phyloP scores from a whole-genome alignment of 164 flowering plant genomes.

The Piper longum region DNA sequence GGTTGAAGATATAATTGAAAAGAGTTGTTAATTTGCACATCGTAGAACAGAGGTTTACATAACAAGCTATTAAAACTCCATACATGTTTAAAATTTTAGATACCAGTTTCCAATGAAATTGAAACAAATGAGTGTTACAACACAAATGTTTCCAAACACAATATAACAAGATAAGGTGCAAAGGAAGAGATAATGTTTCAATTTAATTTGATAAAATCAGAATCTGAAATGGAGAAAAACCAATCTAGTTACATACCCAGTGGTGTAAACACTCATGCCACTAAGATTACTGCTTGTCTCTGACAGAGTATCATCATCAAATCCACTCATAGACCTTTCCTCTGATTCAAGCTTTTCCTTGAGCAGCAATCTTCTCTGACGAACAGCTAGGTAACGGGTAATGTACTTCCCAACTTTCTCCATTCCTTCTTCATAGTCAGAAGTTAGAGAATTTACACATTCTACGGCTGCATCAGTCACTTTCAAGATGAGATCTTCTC shows the following conservation, averaged over 20 bases:
- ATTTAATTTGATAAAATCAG: too few relatives aligned
- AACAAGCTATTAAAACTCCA: too few relatives aligned
- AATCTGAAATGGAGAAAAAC: not conserved
- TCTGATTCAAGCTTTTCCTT: conserved; percentile 73
- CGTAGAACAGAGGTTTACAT: too few relatives aligned
- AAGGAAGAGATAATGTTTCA: not conserved
- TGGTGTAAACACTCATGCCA: conserved; percentile 96
- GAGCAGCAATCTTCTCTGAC: conserved; percentile 84
- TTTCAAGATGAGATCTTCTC: conserved; percentile 47
- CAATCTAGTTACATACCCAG: conserved; percentile 38
- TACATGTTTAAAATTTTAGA: too few relatives aligned
- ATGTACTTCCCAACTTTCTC: conserved; percentile 94
- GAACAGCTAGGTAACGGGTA: conserved; percentile 81
- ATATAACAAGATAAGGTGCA: too few relatives aligned
- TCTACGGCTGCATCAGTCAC: conserved; percentile 54
- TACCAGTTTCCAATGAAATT: too few relatives aligned
- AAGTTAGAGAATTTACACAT: conserved; percentile 45
- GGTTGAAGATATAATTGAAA: too few relatives aligned
- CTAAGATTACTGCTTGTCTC: conserved; percentile 88
- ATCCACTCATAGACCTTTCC: conserved; percentile 34
- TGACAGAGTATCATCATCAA: conserved; percentile 76
- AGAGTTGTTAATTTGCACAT: too few relatives aligned
- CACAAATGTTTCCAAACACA: too few relatives aligned
- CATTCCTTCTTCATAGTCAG: conserved; percentile 64
- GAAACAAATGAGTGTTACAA: too few relatives aligned